A percentile compares a stretch with the other conserved stretches of the same genome.
phyloP scores from a whole-genome alignment of 176 grass and related monocot species.

The Oryza coarctata region DNA sequence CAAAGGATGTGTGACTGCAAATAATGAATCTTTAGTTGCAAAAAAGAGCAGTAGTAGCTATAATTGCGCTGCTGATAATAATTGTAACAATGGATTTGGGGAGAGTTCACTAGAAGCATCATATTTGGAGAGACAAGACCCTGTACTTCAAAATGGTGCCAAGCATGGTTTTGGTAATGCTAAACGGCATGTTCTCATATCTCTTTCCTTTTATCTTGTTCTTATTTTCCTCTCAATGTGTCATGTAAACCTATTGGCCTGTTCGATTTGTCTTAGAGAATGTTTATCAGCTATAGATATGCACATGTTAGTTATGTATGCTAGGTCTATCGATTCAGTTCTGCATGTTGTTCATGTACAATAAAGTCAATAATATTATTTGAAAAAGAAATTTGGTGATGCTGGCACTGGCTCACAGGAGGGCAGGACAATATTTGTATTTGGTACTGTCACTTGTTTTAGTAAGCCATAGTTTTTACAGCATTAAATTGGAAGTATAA shows the following conservation, averaged over 20 bases:
- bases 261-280: not conserved
- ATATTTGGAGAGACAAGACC: conserved; percentile 37
- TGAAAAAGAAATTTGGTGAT: not conserved
- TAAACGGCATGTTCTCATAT: conserved; percentile 54
- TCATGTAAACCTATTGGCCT: conserved; percentile 9
- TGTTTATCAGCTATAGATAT: not conserved
- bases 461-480: conserved; percentile 3
- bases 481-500: not conserved
- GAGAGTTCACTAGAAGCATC: conserved; percentile 36
- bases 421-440: not conserved
- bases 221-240: not conserved
- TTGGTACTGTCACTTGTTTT: not conserved
- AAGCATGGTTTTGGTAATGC: conserved; percentile 58
- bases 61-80: conserved; percentile 26
- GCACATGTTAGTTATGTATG: conserved; percentile 2
- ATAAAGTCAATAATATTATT: not conserved
- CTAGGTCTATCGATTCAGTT: not conserved
- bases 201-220: conserved; percentile 24
- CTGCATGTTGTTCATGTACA: not conserved
- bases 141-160: conserved; percentile 13
- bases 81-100: conserved; percentile 23
- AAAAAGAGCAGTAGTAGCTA: not conserved
- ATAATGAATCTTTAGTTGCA: conserved; percentile 16
- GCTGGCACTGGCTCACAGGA: not conserved
- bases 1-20: conserved; percentile 22